phyloP scores from a whole-genome alignment of 2,329 filamentous ascomycete genomes.

The Colletotrichum sp. region DNA sequence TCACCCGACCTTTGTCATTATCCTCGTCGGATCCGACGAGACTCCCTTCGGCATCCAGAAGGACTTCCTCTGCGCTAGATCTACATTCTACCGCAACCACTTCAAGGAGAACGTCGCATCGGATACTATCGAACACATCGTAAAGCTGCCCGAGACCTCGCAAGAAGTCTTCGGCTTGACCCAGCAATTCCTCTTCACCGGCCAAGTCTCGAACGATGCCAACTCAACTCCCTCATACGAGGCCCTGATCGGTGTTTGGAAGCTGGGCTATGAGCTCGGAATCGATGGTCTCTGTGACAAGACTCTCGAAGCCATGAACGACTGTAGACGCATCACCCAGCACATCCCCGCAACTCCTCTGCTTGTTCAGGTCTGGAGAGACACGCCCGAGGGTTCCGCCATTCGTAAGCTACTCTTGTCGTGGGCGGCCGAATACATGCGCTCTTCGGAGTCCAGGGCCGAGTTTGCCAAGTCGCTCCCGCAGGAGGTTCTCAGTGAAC shows the following conservation, averaged over 20 bases:
- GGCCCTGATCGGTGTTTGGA: constrained; percentile 60
- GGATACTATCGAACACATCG: constrained; percentile 52
- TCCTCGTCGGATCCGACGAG: constrained; percentile 58
- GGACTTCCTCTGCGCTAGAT: constrained; percentile 61
- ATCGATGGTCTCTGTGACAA: constrained; percentile 62
- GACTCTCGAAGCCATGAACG: constrained; percentile 59
- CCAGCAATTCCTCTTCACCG: constrained; percentile 61
- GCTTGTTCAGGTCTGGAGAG: constrained; percentile 66
- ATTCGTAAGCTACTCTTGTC: constrained; percentile 63
- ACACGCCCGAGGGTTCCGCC: constrained; percentile 64
- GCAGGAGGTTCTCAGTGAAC: constrained; percentile 66
- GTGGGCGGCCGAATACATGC: constrained; percentile 70
- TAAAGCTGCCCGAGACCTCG: constrained; percentile 53
- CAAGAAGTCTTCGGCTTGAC: constrained; percentile 59
- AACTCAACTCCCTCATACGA: constrained; percentile 57
- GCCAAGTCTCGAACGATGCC: constrained; percentile 46
- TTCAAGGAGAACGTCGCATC: constrained; percentile 41
- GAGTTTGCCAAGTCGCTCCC: constrained; percentile 67
- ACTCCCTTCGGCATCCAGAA: constrained; percentile 63
- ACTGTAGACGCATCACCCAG: constrained; percentile 56
- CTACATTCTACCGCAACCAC: constrained; percentile 50
- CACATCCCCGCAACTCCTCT: constrained; percentile 63
- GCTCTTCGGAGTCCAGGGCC: constrained; percentile 58
- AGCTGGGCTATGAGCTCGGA: constrained; percentile 55
- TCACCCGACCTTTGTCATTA: constrained; percentile 60